phyloP scores from a whole-genome alignment of 805 yeast genomes.

The Cyberlindnera mrakii region DNA sequence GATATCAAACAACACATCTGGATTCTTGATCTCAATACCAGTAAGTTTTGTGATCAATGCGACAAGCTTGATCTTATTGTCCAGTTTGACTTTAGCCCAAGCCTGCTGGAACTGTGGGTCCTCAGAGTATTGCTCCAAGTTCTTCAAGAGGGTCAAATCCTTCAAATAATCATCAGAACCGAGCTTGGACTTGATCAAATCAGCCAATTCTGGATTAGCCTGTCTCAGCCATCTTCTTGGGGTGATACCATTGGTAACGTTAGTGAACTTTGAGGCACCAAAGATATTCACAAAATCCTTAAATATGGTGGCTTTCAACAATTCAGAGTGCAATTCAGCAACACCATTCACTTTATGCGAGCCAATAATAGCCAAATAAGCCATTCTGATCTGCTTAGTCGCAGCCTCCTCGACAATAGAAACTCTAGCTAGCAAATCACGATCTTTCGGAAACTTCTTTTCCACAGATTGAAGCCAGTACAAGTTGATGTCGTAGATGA shows the following conservation, averaged over 20 bases:
- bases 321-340: constrained; percentile 90
- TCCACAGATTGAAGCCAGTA: constrained; percentile 74
- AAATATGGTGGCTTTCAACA: constrained; percentile 83
- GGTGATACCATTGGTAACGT: constrained; percentile 92
- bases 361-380: constrained; percentile 83
- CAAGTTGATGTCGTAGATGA: constrained; percentile 80
- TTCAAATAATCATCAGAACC: constrained; percentile 66
- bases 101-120: constrained; percentile 59
- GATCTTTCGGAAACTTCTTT: constrained; percentile 67
- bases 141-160: constrained; percentile 61
- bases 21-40: constrained; percentile 49
- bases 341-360: constrained; percentile 94
- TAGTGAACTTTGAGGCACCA: constrained; percentile 79
- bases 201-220: constrained; percentile 79
- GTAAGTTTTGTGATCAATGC: constrained; percentile 60
- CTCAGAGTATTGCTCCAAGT: constrained; percentile 57
- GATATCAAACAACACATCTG: constrained; percentile 75
- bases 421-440: constrained; percentile 55
- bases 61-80: constrained; percentile 66
- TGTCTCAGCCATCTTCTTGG: constrained; percentile 96
- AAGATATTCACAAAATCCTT: constrained; percentile 81
- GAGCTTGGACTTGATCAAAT: constrained; percentile 65
- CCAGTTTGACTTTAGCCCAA: constrained; percentile 68
- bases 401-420: constrained; percentile 79
- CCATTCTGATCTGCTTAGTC: constrained; percentile 88